phyloP scores from a whole-genome alignment of 768 basidiomycete species.

The Cystofilobasidium ferigula region DNA sequence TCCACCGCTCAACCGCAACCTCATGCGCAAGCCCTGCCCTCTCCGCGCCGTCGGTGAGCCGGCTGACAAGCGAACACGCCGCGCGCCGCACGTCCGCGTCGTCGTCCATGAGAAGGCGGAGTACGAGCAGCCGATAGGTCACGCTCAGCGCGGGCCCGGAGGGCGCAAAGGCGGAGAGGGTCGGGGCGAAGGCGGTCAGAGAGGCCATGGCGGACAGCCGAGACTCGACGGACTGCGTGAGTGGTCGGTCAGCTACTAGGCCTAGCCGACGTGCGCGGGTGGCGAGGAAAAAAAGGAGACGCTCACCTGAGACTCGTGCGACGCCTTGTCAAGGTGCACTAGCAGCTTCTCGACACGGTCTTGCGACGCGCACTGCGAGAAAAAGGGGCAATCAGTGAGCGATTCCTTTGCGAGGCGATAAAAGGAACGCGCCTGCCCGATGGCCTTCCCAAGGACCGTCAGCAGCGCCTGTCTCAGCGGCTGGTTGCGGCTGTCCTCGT shows the following conservation, averaged over 20 bases:
- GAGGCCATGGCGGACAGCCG: slow-evolving; percentile 1
- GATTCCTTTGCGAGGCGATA: too few relatives aligned
- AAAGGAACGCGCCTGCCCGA: not conserved
- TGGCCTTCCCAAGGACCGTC: not conserved
- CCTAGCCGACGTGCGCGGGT: not conserved
- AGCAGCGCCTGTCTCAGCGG: slow-evolving; percentile 15
- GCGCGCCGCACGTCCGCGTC: slow-evolving; percentile 8
- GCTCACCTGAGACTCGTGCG: slow-evolving; percentile 9
- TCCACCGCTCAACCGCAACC: not conserved
- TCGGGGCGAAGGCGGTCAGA: not conserved
- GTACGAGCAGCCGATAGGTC: not conserved
- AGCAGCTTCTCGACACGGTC: not conserved
- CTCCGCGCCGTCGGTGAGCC: not conserved
- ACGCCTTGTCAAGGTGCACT: not conserved
- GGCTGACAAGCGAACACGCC: slow-evolving; percentile 6
- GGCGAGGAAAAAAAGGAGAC: not conserved
- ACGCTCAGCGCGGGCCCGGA: too few relatives aligned
- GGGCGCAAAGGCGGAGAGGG: not conserved
- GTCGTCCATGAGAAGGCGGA: slow-evolving; percentile 11
- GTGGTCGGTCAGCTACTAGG: not conserved
- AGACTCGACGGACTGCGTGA: slow-evolving; percentile 3
- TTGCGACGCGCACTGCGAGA: not conserved
- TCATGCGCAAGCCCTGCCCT: not conserved
- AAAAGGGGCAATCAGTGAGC: not conserved
- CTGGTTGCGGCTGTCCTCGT: not conserved